Percentiles rank a stretch among this genome's conserved stretches.
Evolutionary conservation across 2,329 filamentous ascomycete genomes (phyloP).

Genomic region (Colletotrichum lupini): DNA sequence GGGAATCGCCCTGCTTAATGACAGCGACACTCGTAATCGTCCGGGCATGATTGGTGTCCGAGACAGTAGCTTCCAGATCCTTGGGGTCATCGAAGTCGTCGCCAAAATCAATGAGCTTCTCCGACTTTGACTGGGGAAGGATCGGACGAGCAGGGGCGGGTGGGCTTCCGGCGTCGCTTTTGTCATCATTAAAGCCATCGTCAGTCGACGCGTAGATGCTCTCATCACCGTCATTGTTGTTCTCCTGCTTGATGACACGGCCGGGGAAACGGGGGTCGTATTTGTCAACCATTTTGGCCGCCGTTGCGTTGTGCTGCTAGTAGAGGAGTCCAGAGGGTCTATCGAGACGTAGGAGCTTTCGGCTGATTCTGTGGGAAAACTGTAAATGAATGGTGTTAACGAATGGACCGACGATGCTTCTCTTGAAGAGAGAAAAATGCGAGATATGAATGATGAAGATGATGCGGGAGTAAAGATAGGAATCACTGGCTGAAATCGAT

Average conservation of each 20-base stretch:
- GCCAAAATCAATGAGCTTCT: constrained; percentile 22
- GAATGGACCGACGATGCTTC: background rate
- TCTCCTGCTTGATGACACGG: background rate
- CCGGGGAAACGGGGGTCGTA: background rate
- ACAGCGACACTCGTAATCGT: background rate
- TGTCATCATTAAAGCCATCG: constrained; percentile 18
- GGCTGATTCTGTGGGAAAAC: background rate
- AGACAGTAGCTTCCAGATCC: background rate
- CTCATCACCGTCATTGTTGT: background rate
- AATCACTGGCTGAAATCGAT: background rate
- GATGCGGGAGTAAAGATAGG: background rate
- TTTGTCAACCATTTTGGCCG: background rate
- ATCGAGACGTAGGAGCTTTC: background rate
- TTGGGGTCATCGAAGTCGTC: background rate
- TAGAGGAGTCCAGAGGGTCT: no score
- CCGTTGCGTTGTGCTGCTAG: background rate
- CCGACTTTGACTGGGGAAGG: background rate
- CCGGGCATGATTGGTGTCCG: no score
- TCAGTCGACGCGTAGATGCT: constrained; percentile 21
- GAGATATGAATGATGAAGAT: background rate
- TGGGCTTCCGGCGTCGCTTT: background rate
- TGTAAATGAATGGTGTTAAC: background rate
- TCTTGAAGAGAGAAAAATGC: no score
- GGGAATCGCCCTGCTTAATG: background rate
- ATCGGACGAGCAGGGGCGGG: background rate